Base-by-base conservation (phyloP, 352 stramenopile species). In the Aphanomyces euteiches region DNA sequence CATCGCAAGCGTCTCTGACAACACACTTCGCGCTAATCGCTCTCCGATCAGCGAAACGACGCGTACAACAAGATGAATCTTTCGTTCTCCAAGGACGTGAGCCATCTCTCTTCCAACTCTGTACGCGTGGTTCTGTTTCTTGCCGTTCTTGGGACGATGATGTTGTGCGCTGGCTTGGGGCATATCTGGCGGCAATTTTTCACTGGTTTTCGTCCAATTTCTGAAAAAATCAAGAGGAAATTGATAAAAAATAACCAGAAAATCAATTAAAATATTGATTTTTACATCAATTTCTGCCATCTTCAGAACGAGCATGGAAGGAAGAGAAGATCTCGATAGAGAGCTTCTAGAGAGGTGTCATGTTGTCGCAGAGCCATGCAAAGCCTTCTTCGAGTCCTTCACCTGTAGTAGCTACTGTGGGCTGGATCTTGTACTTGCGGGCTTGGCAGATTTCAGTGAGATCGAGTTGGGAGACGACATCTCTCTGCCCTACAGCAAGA, bases 281-380 rank as follows among this genome's bases (percentile, higher is more conserved):
- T 28, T 28, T 28, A 28, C 28, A 28, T 2, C 28, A 28, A 28
- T 28, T 28, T 28, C 28, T 28, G 28, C 28, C 28, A 28, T 28
- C 28, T 28, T 28, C 28, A 28, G 28, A 28, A 2, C 2, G 28
- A n/a, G n/a, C n/a, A n/a, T 28, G 28, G 28, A 28, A 28, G 28
- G 28, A 28, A 28, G 28, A 28, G 28, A 13, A 34, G 13, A 19
- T 59, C 10, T 34, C 13, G n/a, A 34, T 66, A 3, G 58, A 65
- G 13, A 19, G 19, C 38, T 5, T 69, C 34, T 72, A 72, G 5
- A 72, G 59, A 47, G 56, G 56, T 37, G 8, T 39, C 85, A 93
- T 93, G 73, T 88, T 85, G 56, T 88, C 79, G 61, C 85, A 93
- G 45, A 95, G 75, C 84, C 85, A 93, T 39, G 74, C 76, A 48